Percentiles rank a stretch among this genome's conserved stretches.
These are phyloP conservation scores for Sphaerosporella brunnea DNA, from an alignment of 495 filamentous ascomycete species.

Conservation along the genomic window DNA sequence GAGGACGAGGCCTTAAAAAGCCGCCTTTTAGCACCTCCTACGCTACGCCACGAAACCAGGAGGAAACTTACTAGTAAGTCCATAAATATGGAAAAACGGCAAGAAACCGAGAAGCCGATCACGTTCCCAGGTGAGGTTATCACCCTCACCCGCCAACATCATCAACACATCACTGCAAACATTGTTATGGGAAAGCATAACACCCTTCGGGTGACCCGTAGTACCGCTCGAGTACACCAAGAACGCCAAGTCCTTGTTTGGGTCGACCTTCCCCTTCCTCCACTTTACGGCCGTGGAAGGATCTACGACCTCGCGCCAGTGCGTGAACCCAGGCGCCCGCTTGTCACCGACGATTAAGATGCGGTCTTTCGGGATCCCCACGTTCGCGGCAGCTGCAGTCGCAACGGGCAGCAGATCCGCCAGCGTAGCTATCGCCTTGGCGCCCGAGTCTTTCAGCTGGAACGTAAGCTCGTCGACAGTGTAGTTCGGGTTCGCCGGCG, in stretches of 20 bases:
- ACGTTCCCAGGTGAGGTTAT: constrained; percentile 42
- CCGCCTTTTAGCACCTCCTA: not conserved
- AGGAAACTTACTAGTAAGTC: constrained; percentile 26
- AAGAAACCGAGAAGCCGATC: constrained; percentile 63
- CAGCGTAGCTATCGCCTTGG: constrained; percentile 63
- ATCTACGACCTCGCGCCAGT: constrained; percentile 57
- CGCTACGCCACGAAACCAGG: not conserved
- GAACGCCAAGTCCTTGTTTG: constrained; percentile 44
- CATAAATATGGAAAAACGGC: constrained; percentile 91
- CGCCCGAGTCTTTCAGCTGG: constrained; percentile 66
- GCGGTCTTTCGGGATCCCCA: constrained; percentile 43
- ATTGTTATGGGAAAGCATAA: constrained; percentile 73
- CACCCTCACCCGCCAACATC: constrained; percentile 37
- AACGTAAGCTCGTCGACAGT: constrained; percentile 71
- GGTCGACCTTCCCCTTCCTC: constrained; percentile 31
- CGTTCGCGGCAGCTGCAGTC: constrained; percentile 45
- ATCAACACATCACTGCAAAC: constrained; percentile 55
- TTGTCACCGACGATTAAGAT: constrained; percentile 69
- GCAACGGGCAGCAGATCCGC: constrained; percentile 42
- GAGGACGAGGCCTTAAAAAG: constrained; percentile 31
- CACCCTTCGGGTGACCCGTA: constrained; percentile 80
- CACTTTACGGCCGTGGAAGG: constrained; percentile 33
- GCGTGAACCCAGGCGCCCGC: constrained; percentile 41
- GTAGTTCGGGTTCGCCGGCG: constrained; percentile 77
- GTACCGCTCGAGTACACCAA: constrained; percentile 79